Evolutionary conservation across 1,284 basidiomycete species (phyloP).

Genomic region (Ustilago shanxiensis): DNA sequence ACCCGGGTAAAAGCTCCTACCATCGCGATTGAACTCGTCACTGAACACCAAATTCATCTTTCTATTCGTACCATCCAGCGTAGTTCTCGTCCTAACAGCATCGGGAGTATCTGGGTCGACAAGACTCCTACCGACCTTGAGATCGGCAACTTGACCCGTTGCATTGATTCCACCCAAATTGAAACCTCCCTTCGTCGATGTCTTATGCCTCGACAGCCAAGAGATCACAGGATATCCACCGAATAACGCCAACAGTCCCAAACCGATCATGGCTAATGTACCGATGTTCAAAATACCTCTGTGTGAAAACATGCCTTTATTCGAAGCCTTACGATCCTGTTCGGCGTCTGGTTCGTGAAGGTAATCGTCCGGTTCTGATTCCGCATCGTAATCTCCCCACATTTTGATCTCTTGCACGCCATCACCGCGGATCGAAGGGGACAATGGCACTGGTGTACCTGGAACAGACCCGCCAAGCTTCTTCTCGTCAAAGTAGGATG

Average conservation of each 20-base stretch:
- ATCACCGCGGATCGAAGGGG: conserved; percentile 9
- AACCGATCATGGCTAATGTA: conserved; percentile 33
- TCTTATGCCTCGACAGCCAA: conserved; percentile 11
- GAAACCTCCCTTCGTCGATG: conserved; percentile 41
- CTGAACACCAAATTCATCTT: conserved; percentile 64
- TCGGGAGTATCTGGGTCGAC: conserved; percentile 63
- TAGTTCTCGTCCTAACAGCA: conserved; percentile 28
- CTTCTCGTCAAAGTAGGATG: conserved; percentile 41
- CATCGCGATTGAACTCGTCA: conserved; percentile 65
- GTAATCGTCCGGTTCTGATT: conserved; percentile 35
- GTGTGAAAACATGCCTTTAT: conserved; percentile 15
- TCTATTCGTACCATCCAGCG: conserved; percentile 29
- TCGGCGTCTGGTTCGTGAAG: conserved; percentile 51
- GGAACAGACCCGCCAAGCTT: conserved; percentile 9
- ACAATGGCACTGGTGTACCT: conserved; percentile 9
- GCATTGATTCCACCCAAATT: conserved; percentile 52
- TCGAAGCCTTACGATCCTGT: conserved; percentile 14
- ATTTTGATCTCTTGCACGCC: conserved; percentile 28
- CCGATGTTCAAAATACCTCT: conserved; percentile 54
- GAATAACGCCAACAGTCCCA: conserved; percentile 50
- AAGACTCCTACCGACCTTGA: conserved; percentile 35
- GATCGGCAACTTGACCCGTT: conserved; percentile 40
- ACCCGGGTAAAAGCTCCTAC: conserved; percentile 64
- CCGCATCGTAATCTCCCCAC: conserved; percentile 41
- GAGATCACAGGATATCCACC: conserved; percentile 56